Evolutionary conservation across 1,284 basidiomycete species (phyloP).

Genomic region (Omphalotus olearius): DNA sequence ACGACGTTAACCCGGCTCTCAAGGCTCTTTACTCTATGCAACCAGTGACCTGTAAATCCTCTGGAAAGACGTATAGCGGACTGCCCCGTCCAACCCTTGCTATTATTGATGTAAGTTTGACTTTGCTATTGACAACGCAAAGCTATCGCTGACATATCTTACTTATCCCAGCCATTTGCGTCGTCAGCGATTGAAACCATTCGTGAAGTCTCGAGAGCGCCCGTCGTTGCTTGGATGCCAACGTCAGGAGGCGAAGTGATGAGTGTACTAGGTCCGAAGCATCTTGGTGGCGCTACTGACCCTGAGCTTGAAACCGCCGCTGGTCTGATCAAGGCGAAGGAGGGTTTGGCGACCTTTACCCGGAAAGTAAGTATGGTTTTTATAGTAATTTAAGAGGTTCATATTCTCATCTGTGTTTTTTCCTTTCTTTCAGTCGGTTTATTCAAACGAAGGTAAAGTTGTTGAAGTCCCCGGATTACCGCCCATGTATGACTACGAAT

Average conservation of each 20-base stretch:
- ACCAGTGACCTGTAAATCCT: constrained; percentile 2
- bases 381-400: no score
- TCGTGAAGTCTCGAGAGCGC: background rate
- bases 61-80: constrained; percentile 1
- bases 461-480: background rate
- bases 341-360: no score
- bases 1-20: background rate
- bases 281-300: constrained; percentile 3
- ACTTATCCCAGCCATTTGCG: constrained; percentile 8
- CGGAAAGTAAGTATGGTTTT: no score
- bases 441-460: background rate
- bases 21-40: background rate
- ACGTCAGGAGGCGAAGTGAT: background rate
- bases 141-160: no score
- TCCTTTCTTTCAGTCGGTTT: no score
- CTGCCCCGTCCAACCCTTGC: background rate
- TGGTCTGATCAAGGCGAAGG: background rate
- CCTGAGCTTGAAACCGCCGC: constrained; percentile 2
- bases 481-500: background rate
- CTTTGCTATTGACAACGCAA: background rate
- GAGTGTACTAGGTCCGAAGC: background rate
- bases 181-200: constrained; percentile 8
- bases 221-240: constrained; percentile 6
- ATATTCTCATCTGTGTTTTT: no score
- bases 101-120: constrained; percentile 5